A percentile compares a stretch with the other conserved stretches of the same genome.
phyloP scores from a whole-genome alignment of 1,139 yeast species.

The Taphrina flavorubra region DNA sequence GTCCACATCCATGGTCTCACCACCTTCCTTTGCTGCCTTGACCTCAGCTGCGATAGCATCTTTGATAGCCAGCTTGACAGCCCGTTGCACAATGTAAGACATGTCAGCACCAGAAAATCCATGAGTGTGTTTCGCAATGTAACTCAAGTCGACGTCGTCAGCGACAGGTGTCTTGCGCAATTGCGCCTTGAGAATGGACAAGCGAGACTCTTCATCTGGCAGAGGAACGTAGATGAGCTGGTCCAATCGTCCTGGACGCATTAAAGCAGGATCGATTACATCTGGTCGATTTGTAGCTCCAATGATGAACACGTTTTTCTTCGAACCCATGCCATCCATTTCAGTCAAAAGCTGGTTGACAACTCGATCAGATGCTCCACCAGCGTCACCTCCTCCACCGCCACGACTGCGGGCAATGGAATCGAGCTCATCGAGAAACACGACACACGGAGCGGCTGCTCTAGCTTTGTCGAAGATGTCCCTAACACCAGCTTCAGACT shows the following conservation, averaged over 20 bases:
- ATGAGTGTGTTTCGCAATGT: conserved; percentile 88
- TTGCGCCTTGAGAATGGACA: conserved; percentile 92
- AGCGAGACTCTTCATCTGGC: conserved; percentile 93
- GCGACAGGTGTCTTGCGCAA: conserved; percentile 97
- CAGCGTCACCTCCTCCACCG: conserved; percentile 89
- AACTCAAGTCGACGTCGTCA: conserved; percentile 87
- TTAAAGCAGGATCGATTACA: conserved; percentile 96
- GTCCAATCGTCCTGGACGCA: conserved; percentile 99
- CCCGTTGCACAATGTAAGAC: conserved; percentile 94
- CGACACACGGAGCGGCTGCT: conserved; percentile 99
- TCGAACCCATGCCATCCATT: conserved; percentile 99
- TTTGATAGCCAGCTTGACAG: conserved; percentile 98
- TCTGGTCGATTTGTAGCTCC: conserved; percentile 98
- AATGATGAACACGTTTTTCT: conserved; percentile 96
- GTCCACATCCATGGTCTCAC: conserved; percentile 64
- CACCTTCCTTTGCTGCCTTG: conserved; percentile 57
- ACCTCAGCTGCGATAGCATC: conserved; percentile 87
- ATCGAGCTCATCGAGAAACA: conserved; percentile 95
- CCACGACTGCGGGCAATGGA: conserved; percentile 98
- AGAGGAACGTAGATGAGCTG: conserved; percentile 97
- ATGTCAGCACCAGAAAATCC: conserved; percentile 99
- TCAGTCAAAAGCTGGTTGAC: conserved; percentile 97
- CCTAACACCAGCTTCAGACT: conserved; percentile 94
- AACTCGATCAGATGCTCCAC: conserved; percentile 98
- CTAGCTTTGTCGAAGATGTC: conserved; percentile 98